Conservation (phyloP, 352 stramenopile species). For the Phytophthora podocarpi region DNA sequence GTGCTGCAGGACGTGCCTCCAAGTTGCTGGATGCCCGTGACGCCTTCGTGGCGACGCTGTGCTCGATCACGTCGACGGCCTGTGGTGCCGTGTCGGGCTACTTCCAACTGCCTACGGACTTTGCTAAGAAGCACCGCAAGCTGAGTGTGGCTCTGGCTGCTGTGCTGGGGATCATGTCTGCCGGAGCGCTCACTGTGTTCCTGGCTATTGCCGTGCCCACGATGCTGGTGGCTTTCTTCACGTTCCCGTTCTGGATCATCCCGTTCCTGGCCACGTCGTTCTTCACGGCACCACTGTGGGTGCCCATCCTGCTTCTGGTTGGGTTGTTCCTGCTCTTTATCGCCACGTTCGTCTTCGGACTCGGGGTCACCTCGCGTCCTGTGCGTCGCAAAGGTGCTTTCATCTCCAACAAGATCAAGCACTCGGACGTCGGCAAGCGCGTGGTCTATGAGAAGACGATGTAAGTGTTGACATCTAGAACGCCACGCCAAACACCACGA, state of each 20-base stretch:
- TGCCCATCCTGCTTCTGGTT: slow-evolving; percentile 68
- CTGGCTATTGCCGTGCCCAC: slow-evolving; percentile 74
- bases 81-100: slow-evolving; percentile 47
- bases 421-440: slow-evolving; percentile 80
- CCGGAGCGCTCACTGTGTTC: slow-evolving; percentile 61
- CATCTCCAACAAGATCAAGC: slow-evolving; percentile 80
- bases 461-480: slow-evolving; percentile 29
- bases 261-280: slow-evolving; percentile 76
- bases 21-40: slow-evolving; percentile 82
- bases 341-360: slow-evolving; percentile 71
- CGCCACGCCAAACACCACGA: slow-evolving; percentile 1
- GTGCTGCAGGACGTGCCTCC: slow-evolving; percentile 65
- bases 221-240: slow-evolving; percentile 71
- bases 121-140: slow-evolving; percentile 79
- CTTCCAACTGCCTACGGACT: slow-evolving; percentile 60
- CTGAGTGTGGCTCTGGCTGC: slow-evolving; percentile 64
- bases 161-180: slow-evolving; percentile 55
- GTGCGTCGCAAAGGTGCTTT: slow-evolving; percentile 80
- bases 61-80: slow-evolving; percentile 39
- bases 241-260: slow-evolving; percentile 86
- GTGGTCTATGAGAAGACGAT: slow-evolving; percentile 83
- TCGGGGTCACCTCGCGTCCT: slow-evolving; percentile 74
- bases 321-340: slow-evolving; percentile 71
- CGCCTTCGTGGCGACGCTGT: slow-evolving; percentile 60
- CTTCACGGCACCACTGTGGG: slow-evolving; percentile 82